These are phyloP conservation scores for Nannizziopsis barbatae DNA, from an alignment of 2,329 filamentous ascomycete genomes.

Conservation along the genomic window DNA sequence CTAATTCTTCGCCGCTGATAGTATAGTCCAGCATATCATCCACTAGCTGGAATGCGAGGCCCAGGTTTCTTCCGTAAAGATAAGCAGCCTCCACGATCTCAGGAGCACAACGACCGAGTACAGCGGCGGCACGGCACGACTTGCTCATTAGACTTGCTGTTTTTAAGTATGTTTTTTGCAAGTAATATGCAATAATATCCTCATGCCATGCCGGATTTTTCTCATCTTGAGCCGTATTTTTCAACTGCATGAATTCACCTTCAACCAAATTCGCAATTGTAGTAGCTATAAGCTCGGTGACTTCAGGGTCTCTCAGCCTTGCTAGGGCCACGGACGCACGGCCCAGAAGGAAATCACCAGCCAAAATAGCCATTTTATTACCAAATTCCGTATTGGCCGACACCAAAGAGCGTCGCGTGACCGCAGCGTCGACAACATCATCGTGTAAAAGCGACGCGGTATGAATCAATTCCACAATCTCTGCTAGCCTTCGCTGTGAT, in stretches of 20 bases:
- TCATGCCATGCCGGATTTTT: constrained; percentile 73
- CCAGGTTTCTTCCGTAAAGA: constrained; percentile 81
- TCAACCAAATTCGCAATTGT: constrained; percentile 97
- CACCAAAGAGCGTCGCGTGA: constrained; percentile 68
- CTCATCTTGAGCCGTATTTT: constrained; percentile 88
- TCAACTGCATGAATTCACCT: constrained; percentile 98
- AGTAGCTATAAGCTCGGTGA: constrained; percentile 85
- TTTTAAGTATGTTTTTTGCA: constrained; percentile 98
- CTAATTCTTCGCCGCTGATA: constrained; percentile 67
- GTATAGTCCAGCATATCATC: constrained; percentile 99
- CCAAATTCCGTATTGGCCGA: constrained; percentile 93
- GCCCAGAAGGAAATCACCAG: constrained; percentile 90
- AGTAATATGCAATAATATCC: constrained; percentile 80
- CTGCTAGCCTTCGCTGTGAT: constrained; percentile 81
- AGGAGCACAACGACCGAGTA: constrained; percentile 65
- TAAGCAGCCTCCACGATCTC: constrained; percentile 86
- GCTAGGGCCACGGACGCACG: constrained; percentile 88
- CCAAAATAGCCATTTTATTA: constrained; percentile 98
- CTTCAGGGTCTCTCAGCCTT: constrained; percentile 79
- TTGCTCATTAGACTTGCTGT: constrained; percentile 93
- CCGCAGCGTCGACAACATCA: constrained; percentile 92
- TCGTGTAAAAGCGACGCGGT: constrained; percentile 94
- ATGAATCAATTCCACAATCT: constrained; percentile 96
- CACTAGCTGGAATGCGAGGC: constrained; percentile 90
- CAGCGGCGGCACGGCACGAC: constrained; percentile 77